These are phyloP conservation scores for Globisporangium takayamanum DNA, from an alignment of 352 stramenopile species.

Conservation along the genomic window DNA sequence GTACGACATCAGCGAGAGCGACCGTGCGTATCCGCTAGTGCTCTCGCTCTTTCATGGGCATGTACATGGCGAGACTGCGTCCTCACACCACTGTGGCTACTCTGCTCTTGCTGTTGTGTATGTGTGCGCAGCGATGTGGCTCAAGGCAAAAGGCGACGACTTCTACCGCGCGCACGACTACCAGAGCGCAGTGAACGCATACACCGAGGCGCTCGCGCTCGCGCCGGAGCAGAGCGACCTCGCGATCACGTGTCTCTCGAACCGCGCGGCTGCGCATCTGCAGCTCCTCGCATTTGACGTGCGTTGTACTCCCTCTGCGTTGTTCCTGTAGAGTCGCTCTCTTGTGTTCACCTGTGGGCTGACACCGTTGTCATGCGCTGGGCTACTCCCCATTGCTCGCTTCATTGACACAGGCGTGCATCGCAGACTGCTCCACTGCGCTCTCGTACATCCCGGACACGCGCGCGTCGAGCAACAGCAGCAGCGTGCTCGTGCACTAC, in stretches of 20 bases:
- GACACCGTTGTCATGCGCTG: not conserved
- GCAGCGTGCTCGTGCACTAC: constrained; percentile 32
- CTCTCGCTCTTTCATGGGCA: not conserved
- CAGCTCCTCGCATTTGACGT: constrained; percentile 47
- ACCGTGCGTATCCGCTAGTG: constrained; percentile 45
- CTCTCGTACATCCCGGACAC: constrained; percentile 64
- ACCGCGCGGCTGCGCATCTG: constrained; percentile 58
- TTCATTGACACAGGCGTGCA: constrained; percentile 30
- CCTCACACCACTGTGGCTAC: not conserved
- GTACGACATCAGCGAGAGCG: constrained; percentile 83
- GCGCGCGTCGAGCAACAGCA: constrained; percentile 18
- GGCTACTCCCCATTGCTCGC: not conserved
- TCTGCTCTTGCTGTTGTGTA: not conserved
- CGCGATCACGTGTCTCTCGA: constrained; percentile 53
- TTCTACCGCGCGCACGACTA: constrained; percentile 72
- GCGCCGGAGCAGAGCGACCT: constrained; percentile 31
- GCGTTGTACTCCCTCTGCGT: constrained; percentile 6
- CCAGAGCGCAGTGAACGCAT: constrained; percentile 61
- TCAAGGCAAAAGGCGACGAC: constrained; percentile 85
- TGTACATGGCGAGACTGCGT: not conserved
- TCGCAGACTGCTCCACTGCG: constrained; percentile 60
- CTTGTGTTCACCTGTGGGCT: not conserved
- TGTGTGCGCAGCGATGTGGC: constrained; percentile 49
- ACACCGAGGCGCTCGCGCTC: constrained; percentile 48
- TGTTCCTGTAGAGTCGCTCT: not conserved